phyloP scores from a whole-genome alignment of 1,284 basidiomycete genomes.

The Fomitiporia mediterranea region DNA sequence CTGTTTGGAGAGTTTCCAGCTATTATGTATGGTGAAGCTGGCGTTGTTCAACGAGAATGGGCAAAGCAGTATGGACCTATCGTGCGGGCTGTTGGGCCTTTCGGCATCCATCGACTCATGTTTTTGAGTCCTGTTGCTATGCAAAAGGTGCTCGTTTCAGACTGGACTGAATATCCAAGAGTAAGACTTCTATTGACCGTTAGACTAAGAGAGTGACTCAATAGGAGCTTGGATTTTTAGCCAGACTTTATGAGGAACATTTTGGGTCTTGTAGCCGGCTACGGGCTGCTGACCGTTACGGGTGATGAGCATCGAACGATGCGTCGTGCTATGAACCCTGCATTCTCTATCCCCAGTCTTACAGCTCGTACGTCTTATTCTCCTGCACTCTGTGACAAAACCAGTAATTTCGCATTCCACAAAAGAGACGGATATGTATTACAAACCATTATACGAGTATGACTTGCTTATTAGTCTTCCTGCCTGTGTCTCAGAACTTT shows the following conservation, averaged over 20 bases:
- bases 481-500: background rate
- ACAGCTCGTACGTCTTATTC: conserved; percentile 37
- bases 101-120: conserved; percentile 43
- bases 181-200: conserved; percentile 27
- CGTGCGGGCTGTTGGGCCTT: conserved; percentile 40
- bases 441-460: conserved; percentile 42
- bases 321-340: conserved; percentile 47
- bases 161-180: conserved; percentile 43
- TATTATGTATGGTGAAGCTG: conserved; percentile 39
- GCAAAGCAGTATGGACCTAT: conserved; percentile 40
- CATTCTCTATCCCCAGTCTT: conserved; percentile 43
- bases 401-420: background rate
- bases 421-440: conserved; percentile 46
- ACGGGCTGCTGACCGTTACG: conserved; percentile 44
- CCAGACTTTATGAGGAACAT: conserved; percentile 40
- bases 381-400: background rate
- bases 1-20: conserved; percentile 32
- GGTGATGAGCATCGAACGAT: conserved; percentile 45
- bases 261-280: conserved; percentile 39
- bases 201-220: no score
- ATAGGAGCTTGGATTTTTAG: conserved; percentile 28
- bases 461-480: background rate
- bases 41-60: conserved; percentile 44
- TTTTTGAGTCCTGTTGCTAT: conserved; percentile 40
- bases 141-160: conserved; percentile 40